phyloP scores from a whole-genome alignment of 73 alveolate genomes.

The Stentor coeruleus region DNA sequence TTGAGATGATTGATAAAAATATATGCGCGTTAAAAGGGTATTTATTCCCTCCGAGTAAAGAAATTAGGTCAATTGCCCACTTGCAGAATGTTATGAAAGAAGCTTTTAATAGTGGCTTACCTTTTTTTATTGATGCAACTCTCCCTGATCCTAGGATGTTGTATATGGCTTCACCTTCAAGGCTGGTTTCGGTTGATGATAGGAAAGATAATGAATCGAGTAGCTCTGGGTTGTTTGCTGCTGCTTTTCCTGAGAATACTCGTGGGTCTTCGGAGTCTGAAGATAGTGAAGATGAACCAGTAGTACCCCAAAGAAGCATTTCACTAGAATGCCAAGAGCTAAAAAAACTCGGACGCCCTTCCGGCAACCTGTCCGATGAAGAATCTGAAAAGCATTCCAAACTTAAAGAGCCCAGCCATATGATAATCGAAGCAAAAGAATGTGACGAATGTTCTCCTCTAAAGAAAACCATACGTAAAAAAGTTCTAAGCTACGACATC shows the following conservation, averaged over 20 bases:
- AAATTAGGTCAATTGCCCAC: not conserved
- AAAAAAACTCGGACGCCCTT: too few relatives aligned
- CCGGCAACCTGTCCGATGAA: too few relatives aligned
- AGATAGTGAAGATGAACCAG: not conserved
- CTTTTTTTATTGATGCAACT: not conserved
- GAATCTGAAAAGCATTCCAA: too few relatives aligned
- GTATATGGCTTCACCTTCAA: conserved; percentile 14
- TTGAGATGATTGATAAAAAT: not conserved
- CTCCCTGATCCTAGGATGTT: conserved; percentile 14
- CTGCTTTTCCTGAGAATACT: not conserved
- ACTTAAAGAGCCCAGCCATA: too few relatives aligned
- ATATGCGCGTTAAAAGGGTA: not conserved
- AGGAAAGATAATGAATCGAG: not conserved
- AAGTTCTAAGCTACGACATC: conserved; percentile 1
- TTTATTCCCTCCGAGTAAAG: not conserved
- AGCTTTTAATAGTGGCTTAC: not conserved
- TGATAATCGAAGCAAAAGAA: too few relatives aligned
- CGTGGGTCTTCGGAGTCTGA: not conserved
- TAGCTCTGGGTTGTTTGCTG: not conserved
- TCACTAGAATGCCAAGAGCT: too few relatives aligned
- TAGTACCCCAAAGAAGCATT: not conserved
- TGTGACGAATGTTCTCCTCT: too few relatives aligned
- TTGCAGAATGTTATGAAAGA: not conserved
- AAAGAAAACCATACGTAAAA: too few relatives aligned
- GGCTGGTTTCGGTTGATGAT: not conserved